Conservation (phyloP, 768 basidiomycete species). For the Leccinum truebloodii region DNA sequence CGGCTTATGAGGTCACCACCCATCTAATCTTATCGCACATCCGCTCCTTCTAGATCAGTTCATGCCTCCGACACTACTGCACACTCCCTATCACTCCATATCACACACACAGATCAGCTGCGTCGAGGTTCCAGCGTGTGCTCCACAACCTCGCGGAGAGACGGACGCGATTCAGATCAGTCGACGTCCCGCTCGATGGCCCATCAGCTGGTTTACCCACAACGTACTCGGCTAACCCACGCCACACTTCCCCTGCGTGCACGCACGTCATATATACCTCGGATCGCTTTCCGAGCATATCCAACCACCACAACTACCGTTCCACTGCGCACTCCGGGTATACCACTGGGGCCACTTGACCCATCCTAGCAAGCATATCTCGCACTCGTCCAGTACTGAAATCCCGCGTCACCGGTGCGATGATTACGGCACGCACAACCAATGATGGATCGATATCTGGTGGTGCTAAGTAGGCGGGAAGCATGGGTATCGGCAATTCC, state of each 20-base stretch:
- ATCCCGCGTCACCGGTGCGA: conserved; percentile 45
- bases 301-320: background rate
- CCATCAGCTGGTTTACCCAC: conserved; percentile 21
- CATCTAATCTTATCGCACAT: conserved; percentile 34
- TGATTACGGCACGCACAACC: conserved; percentile 55
- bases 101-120: conserved; percentile 25
- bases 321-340: conserved; percentile 24
- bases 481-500: conserved; percentile 41
- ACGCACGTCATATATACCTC: conserved; percentile 22
- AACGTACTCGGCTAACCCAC: conserved; percentile 30
- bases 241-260: conserved; percentile 22
- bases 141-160: conserved; percentile 30
- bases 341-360: conserved; percentile 14
- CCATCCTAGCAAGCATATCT: conserved; percentile 25
- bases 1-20: conserved; percentile 12
- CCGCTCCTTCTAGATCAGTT: conserved; percentile 20
- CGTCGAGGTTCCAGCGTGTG: conserved; percentile 32
- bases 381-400: conserved; percentile 38
- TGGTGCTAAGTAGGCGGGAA: conserved; percentile 42
- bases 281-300: conserved; percentile 21
- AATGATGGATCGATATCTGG: conserved; percentile 45
- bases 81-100: conserved; percentile 11
- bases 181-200: conserved; percentile 5
- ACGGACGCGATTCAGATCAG: conserved; percentile 17
- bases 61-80: conserved; percentile 6